These are phyloP conservation scores for Diaporthe sp. DNA, from an alignment of 2,329 filamentous ascomycete genomes.

Conservation along the genomic window DNA sequence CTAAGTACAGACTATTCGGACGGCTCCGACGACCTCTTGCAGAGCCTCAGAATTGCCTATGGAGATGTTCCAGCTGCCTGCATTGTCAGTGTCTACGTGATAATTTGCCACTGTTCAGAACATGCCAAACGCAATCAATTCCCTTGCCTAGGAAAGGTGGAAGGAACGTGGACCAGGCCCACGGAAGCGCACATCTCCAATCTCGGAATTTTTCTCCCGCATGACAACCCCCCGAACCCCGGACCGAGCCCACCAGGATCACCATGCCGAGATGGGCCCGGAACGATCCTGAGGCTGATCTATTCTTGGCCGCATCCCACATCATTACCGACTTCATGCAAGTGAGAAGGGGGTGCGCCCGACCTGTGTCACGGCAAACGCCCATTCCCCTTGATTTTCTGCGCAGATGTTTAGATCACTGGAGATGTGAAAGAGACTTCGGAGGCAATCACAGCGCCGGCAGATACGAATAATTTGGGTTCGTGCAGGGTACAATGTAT, in stretches of 20 bases:
- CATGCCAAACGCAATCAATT: not conserved
- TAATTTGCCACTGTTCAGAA: not conserved
- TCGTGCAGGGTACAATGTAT: not conserved
- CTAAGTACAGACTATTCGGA: not conserved
- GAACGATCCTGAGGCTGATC: slow-evolving; percentile 12
- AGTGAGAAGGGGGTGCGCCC: not conserved
- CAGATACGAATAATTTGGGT: not conserved
- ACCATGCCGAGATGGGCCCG: not conserved
- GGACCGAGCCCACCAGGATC: slow-evolving; percentile 13
- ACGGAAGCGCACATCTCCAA: not conserved
- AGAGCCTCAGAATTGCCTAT: not conserved
- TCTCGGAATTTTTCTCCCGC: slow-evolving; percentile 9
- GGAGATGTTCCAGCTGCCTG: not conserved
- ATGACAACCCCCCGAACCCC: not conserved
- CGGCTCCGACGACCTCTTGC: not conserved
- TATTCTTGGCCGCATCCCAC: slow-evolving; percentile 15
- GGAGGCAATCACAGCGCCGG: not conserved
- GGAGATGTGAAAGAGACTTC: not conserved
- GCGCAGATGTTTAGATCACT: no score
- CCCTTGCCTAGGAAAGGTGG: not conserved
- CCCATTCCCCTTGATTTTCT: no score
- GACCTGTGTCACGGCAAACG: not conserved
- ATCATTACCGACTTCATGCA: not conserved
- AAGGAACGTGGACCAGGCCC: not conserved
- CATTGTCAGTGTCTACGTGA: no score